A percentile compares a stretch with the other conserved stretches of the same genome.
phyloP scores from a whole-genome alignment of 495 filamentous ascomycete species.

The Tuber aestivum region DNA sequence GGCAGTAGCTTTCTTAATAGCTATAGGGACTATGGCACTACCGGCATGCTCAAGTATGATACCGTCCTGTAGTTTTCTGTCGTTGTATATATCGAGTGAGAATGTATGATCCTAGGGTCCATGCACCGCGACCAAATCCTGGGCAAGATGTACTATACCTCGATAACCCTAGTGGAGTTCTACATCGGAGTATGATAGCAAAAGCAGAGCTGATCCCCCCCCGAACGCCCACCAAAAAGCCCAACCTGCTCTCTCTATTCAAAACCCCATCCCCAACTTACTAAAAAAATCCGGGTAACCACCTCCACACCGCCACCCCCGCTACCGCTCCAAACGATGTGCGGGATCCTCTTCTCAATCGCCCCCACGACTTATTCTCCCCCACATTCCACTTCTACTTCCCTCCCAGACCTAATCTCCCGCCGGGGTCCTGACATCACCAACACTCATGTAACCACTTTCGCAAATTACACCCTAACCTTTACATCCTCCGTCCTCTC shows the following conservation, averaged over 20 bases:
- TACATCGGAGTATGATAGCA: not conserved
- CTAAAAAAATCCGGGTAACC: conserved; percentile 2
- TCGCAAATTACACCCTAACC: conserved; percentile 45
- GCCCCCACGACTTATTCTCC: conserved; percentile 5
- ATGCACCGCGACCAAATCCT: not conserved
- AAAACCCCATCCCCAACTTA: not conserved
- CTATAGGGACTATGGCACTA: not conserved
- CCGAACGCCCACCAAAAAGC: not conserved
- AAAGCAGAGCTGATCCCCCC: too few relatives aligned
- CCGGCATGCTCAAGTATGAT: too few relatives aligned
- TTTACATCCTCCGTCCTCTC: conserved; percentile 82
- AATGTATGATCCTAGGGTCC: not conserved
- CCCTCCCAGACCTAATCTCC: conserved; percentile 25
- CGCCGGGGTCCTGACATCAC: conserved; percentile 35
- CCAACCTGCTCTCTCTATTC: not conserved
- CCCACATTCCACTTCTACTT: not conserved
- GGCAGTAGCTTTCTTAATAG: not conserved
- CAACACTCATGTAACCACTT: conserved; percentile 17
- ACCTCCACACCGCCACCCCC: not conserved
- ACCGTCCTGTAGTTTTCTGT: not conserved
- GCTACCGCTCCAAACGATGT: conserved; percentile 18
- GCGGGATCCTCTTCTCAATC: conserved; percentile 39
- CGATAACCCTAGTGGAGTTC: not conserved
- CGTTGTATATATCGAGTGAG: not conserved
- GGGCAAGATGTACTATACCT: not conserved